Evolutionary conservation across 768 basidiomycete genomes (phyloP).

Genomic region (Pisolithus albus): DNA sequence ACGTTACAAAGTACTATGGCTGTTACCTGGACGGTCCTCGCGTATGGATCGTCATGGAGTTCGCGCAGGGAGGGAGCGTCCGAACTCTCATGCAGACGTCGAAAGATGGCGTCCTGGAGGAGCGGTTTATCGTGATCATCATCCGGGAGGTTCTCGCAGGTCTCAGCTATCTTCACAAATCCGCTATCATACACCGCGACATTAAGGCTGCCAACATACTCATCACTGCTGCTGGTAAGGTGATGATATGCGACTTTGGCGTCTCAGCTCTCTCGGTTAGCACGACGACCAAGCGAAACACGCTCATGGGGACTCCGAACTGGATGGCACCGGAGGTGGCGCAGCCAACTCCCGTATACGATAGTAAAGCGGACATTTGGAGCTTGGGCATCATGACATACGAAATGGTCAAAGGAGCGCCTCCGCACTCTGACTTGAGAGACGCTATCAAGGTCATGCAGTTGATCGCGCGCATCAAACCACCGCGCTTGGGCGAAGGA

Average conservation of each 20-base stretch:
- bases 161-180: conserved; percentile 85
- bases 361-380: conserved; percentile 98
- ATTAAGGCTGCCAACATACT: conserved; percentile 98
- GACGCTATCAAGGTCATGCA: conserved; percentile 84
- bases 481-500: conserved; percentile 69
- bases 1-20: conserved; percentile 94
- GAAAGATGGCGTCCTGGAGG: conserved; percentile 70
- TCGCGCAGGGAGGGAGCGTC: conserved; percentile 91
- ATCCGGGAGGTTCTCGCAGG: conserved; percentile 83
- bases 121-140: conserved; percentile 84
- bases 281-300: conserved; percentile 86
- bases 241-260: conserved; percentile 97
- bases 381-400: conserved; percentile 93
- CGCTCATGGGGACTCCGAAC: conserved; percentile 93
- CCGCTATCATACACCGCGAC: conserved; percentile 93
- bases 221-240: conserved; percentile 79
- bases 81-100: conserved; percentile 88
- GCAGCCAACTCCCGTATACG: conserved; percentile 81
- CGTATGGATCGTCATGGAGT: conserved; percentile 99
- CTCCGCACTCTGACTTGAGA: conserved; percentile 81
- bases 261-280: conserved; percentile 89
- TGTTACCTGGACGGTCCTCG: conserved; percentile 92
- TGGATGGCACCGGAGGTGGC: conserved; percentile 99
- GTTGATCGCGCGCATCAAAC: conserved; percentile 78
- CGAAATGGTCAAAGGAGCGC: conserved; percentile 95